A percentile compares a stretch with the other conserved stretches of the same genome.
These are phyloP conservation scores for Leccinum holopus DNA, from an alignment of 1,284 basidiomycete species.

Conservation along the genomic window DNA sequence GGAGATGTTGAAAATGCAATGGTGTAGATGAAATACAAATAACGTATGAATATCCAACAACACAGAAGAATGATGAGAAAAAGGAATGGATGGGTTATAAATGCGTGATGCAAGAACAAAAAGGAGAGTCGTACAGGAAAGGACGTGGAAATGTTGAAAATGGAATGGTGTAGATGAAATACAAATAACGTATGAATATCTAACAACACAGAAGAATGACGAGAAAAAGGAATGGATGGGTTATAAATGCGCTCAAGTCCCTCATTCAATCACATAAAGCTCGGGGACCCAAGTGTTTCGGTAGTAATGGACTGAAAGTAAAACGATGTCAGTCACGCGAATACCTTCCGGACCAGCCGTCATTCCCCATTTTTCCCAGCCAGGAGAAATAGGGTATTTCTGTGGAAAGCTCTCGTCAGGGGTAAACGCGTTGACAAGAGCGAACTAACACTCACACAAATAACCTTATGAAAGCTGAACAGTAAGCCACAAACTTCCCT, in stretches of 20 bases:
- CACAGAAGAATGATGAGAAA: not conserved
- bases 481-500: slow-evolving; percentile 18
- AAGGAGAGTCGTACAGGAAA: not conserved
- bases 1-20: not conserved
- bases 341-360: slow-evolving; percentile 19
- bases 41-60: not conserved
- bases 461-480: slow-evolving; percentile 7
- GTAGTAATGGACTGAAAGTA: slow-evolving; percentile 33
- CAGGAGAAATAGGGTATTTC: slow-evolving; percentile 15
- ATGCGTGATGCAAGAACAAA: slow-evolving; percentile 1
- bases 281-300: slow-evolving; percentile 30
- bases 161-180: slow-evolving; percentile 1
- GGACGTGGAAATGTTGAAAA: not conserved
- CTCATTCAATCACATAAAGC: slow-evolving; percentile 31
- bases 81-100: not conserved
- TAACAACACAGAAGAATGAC: not conserved
- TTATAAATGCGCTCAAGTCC: not conserved
- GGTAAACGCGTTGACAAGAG: not conserved
- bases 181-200: slow-evolving; percentile 5
- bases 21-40: slow-evolving; percentile 9
- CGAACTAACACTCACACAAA: slow-evolving; percentile 15
- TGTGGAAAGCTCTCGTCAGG: slow-evolving; percentile 9
- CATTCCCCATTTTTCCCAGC: slow-evolving; percentile 25
- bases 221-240: not conserved
- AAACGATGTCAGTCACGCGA: slow-evolving; percentile 18